These are phyloP conservation scores for Scheffersomyces segobiensis DNA, from an alignment of 1,139 yeast genomes.

Conservation along the genomic window DNA sequence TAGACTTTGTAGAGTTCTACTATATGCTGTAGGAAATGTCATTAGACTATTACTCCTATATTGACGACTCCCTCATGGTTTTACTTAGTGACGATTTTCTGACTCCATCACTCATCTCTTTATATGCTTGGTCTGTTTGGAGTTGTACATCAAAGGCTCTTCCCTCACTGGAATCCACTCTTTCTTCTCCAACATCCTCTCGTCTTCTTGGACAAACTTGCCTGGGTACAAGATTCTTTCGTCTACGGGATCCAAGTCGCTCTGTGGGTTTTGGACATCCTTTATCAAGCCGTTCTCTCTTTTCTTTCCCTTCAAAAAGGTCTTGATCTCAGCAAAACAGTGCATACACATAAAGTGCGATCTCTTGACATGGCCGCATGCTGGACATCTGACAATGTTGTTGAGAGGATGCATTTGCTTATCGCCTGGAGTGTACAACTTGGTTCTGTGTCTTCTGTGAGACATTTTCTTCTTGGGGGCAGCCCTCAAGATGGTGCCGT, in stretches of 20 bases:
- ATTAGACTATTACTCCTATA: neutral
- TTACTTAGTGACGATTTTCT: constrained; percentile 5
- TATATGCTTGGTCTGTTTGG: constrained; percentile 22
- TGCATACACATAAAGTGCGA: constrained; percentile 91
- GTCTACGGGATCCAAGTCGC: constrained; percentile 62
- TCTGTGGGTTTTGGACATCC: constrained; percentile 40
- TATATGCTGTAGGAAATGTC: neutral
- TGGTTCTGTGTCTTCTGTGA: constrained; percentile 79
- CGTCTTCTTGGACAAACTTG: constrained; percentile 50
- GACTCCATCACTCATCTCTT: constrained; percentile 10
- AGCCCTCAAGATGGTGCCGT: constrained; percentile 72
- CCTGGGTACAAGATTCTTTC: constrained; percentile 76
- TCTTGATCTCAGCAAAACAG: constrained; percentile 80
- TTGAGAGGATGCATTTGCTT: constrained; percentile 77
- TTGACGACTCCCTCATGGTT: constrained; percentile 1
- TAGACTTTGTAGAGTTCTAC: neutral
- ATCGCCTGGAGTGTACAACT: constrained; percentile 78
- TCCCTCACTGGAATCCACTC: constrained; percentile 63
- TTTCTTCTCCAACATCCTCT: constrained; percentile 44
- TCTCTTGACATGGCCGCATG: constrained; percentile 91
- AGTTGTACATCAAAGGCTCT: constrained; percentile 31
- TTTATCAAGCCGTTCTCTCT: constrained; percentile 24
- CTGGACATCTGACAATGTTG: constrained; percentile 86
- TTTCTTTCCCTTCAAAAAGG: constrained; percentile 61
- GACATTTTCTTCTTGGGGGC: constrained; percentile 94